Conservation (phyloP, 768 basidiomycete genomes). For the Udeniomyces megalosporus region DNA sequence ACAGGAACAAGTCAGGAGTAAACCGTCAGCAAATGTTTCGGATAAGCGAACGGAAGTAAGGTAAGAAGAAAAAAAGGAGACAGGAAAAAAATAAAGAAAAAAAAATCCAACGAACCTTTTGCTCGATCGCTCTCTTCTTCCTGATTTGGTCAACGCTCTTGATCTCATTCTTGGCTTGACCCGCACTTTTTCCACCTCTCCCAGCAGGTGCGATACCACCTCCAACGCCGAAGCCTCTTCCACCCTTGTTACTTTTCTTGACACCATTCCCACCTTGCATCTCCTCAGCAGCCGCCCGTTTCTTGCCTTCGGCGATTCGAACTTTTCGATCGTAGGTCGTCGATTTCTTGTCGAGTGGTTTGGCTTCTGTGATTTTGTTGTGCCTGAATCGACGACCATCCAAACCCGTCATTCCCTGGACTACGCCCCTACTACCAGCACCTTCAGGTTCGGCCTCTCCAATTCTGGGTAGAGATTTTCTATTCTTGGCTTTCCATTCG, state of each 20-base stretch:
- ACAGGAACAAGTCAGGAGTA: not conserved
- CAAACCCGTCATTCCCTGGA: constrained; percentile 22
- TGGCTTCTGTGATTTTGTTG: constrained; percentile 45
- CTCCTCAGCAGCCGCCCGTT: constrained; percentile 27
- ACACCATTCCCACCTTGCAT: constrained; percentile 2
- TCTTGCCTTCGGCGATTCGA: constrained; percentile 46
- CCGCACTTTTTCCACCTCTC: constrained; percentile 38
- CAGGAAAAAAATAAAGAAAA: not conserved
- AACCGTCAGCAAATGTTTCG: too few species aligned
- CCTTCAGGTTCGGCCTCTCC: constrained; percentile 57
- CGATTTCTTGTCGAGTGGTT: constrained; percentile 59
- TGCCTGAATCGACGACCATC: constrained; percentile 55
- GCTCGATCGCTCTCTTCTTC: constrained; percentile 48
- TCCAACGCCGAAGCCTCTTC: constrained; percentile 21
- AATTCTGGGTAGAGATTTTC: constrained; percentile 54
- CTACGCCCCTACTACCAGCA: constrained; percentile 22
- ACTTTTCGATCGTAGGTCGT: constrained; percentile 59
- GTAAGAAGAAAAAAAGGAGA: not conserved
- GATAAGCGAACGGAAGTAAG: too few species aligned
- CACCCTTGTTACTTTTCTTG: constrained; percentile 29
- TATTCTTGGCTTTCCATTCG: constrained; percentile 76
- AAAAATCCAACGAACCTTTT: constrained; percentile 31
- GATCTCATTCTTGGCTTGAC: constrained; percentile 61
- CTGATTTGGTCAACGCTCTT: constrained; percentile 76
- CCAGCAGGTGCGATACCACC: too few species aligned